These are phyloP conservation scores for Xerophyta viscosa DNA, from an alignment of 106 monocot species.

Conservation along the genomic window DNA sequence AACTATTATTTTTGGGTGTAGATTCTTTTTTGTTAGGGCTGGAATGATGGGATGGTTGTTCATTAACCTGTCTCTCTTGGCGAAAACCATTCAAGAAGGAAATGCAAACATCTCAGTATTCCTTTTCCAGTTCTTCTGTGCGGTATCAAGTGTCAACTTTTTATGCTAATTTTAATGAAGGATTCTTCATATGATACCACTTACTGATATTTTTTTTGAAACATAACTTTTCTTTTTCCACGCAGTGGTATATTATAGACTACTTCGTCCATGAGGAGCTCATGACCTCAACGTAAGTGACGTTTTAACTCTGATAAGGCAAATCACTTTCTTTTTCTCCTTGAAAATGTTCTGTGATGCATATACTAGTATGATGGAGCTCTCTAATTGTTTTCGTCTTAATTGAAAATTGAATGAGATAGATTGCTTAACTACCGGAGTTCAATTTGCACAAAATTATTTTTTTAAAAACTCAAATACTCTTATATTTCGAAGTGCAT, in stretches of 20 bases:
- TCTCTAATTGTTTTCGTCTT: no score
- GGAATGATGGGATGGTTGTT: constrained; percentile 99
- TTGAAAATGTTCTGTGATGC: no score
- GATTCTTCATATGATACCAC: neutral
- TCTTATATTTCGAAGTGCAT: no score
- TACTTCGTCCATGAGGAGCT: constrained; percentile 92
- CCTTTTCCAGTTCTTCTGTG: constrained; percentile 86
- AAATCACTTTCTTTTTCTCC: neutral
- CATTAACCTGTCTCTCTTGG: constrained; percentile 82
- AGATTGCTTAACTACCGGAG: no score
- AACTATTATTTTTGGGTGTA: constrained; percentile 11
- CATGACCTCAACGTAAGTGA: constrained; percentile 98
- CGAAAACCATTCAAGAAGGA: constrained; percentile 59
- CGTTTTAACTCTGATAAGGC: no score
- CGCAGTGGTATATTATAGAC: constrained; percentile 77
- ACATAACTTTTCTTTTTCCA: no score
- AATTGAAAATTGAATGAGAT: no score
- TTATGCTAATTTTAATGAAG: constrained; percentile 3
- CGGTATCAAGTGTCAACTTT: constrained; percentile 30
- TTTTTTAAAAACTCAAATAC: no score
- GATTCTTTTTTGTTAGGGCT: constrained; percentile 96
- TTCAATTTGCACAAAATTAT: no score
- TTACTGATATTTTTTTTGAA: no score
- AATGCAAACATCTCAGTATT: constrained; percentile 63
- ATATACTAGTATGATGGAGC: neutral